Evolutionary conservation across 306 rosid genomes (phyloP).

Genomic region (Inga laurina): DNA sequence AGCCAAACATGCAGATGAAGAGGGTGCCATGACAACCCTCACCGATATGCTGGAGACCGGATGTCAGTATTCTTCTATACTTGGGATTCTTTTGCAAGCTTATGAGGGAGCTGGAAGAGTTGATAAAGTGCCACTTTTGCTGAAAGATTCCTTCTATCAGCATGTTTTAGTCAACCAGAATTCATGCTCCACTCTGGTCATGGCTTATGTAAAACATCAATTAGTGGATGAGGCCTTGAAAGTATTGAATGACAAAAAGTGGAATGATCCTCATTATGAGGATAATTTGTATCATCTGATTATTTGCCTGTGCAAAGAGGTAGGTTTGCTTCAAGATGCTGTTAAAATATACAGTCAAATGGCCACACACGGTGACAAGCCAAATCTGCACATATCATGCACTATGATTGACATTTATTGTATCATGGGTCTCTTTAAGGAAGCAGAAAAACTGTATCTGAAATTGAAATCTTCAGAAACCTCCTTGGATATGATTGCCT

Average conservation of each 20-base stretch:
- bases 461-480: constrained; percentile 59
- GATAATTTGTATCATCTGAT: constrained; percentile 82
- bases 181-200: constrained; percentile 78
- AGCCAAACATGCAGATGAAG: constrained; percentile 69
- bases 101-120: constrained; percentile 74
- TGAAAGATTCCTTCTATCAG: constrained; percentile 60
- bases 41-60: constrained; percentile 72
- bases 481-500: constrained; percentile 77
- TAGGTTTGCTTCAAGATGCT: constrained; percentile 68
- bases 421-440: constrained; percentile 57
- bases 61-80: constrained; percentile 68
- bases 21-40: constrained; percentile 60
- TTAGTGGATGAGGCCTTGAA: constrained; percentile 70
- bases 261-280: constrained; percentile 73
- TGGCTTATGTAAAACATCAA: constrained; percentile 80
- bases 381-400: constrained; percentile 74
- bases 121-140: constrained; percentile 59
- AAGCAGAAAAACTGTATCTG: constrained; percentile 68
- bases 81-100: constrained; percentile 69
- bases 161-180: constrained; percentile 70
- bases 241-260: constrained; percentile 64
- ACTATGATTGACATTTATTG: constrained; percentile 87
- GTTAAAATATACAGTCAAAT: constrained; percentile 57
- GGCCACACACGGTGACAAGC: constrained; percentile 49
- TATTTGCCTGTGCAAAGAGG: constrained; percentile 87